Base-by-base conservation (phyloP, 306 rosid species). In the Argentina anserina region DNA sequence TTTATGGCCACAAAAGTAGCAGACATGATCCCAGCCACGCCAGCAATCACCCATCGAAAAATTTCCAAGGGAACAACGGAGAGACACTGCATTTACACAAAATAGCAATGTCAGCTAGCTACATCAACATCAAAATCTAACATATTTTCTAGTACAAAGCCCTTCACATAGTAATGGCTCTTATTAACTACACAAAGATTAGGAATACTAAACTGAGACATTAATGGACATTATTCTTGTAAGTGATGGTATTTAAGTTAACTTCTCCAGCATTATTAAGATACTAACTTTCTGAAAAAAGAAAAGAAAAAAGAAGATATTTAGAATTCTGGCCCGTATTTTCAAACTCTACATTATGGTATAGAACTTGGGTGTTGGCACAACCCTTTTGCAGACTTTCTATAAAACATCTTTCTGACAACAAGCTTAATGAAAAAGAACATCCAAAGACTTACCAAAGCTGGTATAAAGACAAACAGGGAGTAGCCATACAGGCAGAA, bases 401-500 rank as follows among this genome's bases (percentile, higher is more conserved):
- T 67, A 39, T 20, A 7, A 11, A 1, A 55, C 49, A 70, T 70
- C 47, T 14, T 37, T 53, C 45, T 13, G 65, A 64, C 14, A 70
- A 55, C 17, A 39, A 40, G 45, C 31, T 17, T 25, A 26, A 71
- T 55, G 39, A 56, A 63, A 29, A 62, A 43, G 9, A 67, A 83
- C 28, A 74, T 20, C 2, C 33, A 69, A 12, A 8, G 76, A 80
- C 96, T 70, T 78, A 91, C 97, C 96, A 94, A 53, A 18, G 96
- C 98, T 28, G 97, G 98, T 80, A 94, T 94, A 69, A 94, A 89
- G 82, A 91, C 87, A 80, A 91, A 91, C 10, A 88, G 79, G 61
- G 98, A 94, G 88, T 94, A 94, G 56, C 98, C 98, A 78, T 91
- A 94, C 68, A 94, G 96, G 79, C 98, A 94, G 70, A 94, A 82